Conservation (phyloP, 805 yeast species). For the Blastobotrys chiropterorum region DNA sequence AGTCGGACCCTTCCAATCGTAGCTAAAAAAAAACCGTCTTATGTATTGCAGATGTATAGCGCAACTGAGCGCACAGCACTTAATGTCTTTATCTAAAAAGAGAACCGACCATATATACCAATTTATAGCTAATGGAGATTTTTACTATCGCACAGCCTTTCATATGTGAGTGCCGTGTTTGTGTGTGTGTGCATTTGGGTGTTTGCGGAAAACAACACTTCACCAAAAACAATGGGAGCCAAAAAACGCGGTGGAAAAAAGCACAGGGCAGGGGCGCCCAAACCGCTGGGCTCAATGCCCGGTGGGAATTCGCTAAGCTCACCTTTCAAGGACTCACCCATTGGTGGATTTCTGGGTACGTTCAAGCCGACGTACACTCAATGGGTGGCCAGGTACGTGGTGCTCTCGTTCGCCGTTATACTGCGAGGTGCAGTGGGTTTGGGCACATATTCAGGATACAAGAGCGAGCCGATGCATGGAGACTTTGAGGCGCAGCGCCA, state of each 20-base stretch:
- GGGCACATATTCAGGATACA: constrained; percentile 78
- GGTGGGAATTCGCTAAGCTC: constrained; percentile 8
- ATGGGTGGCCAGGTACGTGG: constrained; percentile 80
- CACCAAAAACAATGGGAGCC: background rate
- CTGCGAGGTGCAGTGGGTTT: constrained; percentile 80
- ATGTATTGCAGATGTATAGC: too few relatives aligned
- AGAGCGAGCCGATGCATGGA: constrained; percentile 75
- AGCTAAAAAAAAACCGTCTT: too few relatives aligned
- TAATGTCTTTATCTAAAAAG: too few relatives aligned
- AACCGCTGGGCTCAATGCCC: background rate
- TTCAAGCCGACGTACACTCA: constrained; percentile 79
- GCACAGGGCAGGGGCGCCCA: background rate
- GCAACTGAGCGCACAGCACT: too few relatives aligned
- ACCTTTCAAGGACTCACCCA: constrained; percentile 53
- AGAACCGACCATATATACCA: too few relatives aligned
- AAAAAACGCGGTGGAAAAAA: background rate
- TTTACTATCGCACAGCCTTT: too few relatives aligned
- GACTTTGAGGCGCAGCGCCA: constrained; percentile 98
- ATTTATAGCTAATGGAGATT: too few relatives aligned
- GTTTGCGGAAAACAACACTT: background rate
- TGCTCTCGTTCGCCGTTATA: constrained; percentile 52
- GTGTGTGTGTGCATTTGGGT: background rate
- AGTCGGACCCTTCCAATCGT: too few relatives aligned
- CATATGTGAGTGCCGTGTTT: too few relatives aligned
- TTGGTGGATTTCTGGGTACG: constrained; percentile 70